Base-by-base conservation (phyloP, 2,329 filamentous ascomycete genomes). In the Zasmidium citrigriseum region DNA sequence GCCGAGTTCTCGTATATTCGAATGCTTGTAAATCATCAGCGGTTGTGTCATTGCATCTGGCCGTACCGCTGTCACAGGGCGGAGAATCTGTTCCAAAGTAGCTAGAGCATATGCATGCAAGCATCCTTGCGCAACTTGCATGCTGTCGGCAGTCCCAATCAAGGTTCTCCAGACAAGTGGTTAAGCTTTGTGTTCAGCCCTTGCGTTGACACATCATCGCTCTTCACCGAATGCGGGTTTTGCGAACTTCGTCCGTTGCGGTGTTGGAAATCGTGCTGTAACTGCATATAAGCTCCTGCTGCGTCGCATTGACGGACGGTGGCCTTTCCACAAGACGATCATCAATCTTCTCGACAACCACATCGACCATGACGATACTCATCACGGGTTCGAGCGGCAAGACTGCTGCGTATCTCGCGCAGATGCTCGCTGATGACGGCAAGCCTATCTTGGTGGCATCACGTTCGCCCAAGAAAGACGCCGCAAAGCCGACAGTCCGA, bases 341-440 rank as follows among this genome's bases (percentile, higher is more conserved):
- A 29, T 14, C 27, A 7, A 7, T 7, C 7, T 29, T 29, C 7
- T 14, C 7, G 14, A 29, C 27, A 29, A 29, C 27, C 7, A 7
- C 27, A 14, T 14, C 27, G 12, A 54, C 18, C 41, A 65, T 65
- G 63, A 65, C 63, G 10, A 63, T 65, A 23, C 59, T 65, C 45
- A 57, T 65, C 38, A 65, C 61, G 21, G 63, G 63, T 21, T 63
- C 61, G 9, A 50, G 52, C 46, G 63, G 63, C 46, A 65, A 65
- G 46, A 65, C 63, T 18, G 57, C 58, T 12, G 51, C 55, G n/a
- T 46, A 57, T 5, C 54, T 65, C 22, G 29, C 58, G 5, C 14
- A 27, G 16, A 24, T 61, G 45, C 58, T 65, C 16, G 50, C 53
- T 14, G 47, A 58, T 12, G 34, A 41, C 34, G 55, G 22, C 25